phyloP scores from a whole-genome alignment of 2,329 filamentous ascomycete genomes.

The Parasarocladium wereldwijsianum region DNA sequence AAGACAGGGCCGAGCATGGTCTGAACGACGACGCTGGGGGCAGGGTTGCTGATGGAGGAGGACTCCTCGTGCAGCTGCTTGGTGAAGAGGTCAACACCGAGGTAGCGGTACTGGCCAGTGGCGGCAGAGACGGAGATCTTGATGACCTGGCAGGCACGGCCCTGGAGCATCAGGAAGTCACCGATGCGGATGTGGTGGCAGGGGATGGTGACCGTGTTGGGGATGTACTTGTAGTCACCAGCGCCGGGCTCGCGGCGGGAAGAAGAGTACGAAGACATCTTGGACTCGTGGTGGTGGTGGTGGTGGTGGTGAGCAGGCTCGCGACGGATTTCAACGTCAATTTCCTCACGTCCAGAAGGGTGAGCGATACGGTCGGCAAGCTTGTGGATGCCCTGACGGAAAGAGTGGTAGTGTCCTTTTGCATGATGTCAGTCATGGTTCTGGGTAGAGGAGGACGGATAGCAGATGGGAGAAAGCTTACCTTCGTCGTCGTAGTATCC shows the following conservation, averaged over 20 bases:
- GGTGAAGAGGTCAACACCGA: constrained; percentile 99
- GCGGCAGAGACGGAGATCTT: constrained; percentile 96
- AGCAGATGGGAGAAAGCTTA: constrained; percentile 19
- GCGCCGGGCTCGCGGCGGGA: constrained; percentile 7
- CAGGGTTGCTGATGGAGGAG: constrained; percentile 92
- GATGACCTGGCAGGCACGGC: constrained; percentile 98
- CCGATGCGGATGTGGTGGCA: constrained; percentile 99
- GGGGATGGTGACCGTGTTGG: constrained; percentile 92
- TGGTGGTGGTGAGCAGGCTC: constrained; percentile 22
- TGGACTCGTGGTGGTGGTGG: constrained; percentile 9
- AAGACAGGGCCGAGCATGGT: constrained; percentile 98
- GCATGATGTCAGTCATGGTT: background rate
- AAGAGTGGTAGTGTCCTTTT: constrained; percentile 42
- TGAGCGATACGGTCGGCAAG: constrained; percentile 39
- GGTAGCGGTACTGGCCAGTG: constrained; percentile 98
- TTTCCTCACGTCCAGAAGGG: constrained; percentile 28
- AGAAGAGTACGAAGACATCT: constrained; percentile 5
- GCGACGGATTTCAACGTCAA: constrained; percentile 4
- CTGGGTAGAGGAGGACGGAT: background rate
- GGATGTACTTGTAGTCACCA: constrained; percentile 21
- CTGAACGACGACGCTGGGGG: constrained; percentile 92
- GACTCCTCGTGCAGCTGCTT: constrained; percentile 99
- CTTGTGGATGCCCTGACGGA: constrained; percentile 41
- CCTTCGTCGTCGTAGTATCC: constrained; percentile 51
- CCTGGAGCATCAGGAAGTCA: constrained; percentile 97